Base-by-base conservation (phyloP, 2,329 filamentous ascomycete genomes). In the Microsporum canis region DNA sequence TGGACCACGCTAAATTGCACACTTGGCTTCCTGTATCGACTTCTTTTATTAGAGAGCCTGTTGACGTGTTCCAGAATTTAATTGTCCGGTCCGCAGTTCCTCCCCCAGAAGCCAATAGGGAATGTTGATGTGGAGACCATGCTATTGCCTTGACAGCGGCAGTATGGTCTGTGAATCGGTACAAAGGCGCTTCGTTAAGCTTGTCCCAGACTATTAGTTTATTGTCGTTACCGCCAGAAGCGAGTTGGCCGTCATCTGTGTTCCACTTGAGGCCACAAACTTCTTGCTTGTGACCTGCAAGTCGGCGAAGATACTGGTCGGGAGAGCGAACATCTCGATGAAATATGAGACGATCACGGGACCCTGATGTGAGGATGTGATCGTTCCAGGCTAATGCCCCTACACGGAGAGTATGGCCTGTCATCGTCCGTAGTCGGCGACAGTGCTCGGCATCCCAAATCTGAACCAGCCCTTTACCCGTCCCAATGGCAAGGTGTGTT, bases 151-250 rank as follows among this genome's bases (percentile, higher is more conserved):
- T 99, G 58, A 99, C 94, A 6, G 94, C 94, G 10, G 94, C 94
- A 39, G 88, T 92, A 72, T 99, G 94, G 65, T 96, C 91, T 17
- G 88, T 88, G 74, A 96, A 97, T 68, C 95, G 95, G 80, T 89
- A 96, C 1, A 95, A 80, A 0, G 94, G 94, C 5, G 91, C 89
- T 67, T 95, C 88, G n/a, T 86, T 89, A 62, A 96, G 81, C 71
- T 95, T 95, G 69, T 99, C 94, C 94, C 94, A 99, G 29, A 99
- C 91, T 83, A 97, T 94, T 53, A 99, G 81, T 72, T 97, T 97
- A 77, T 99, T 99, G 77, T 99, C 94, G 73, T 99, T 99, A 4
- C 94, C 94, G 57, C 94, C 94, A 60, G 89, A 95, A 10, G 94
- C 94, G 31, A 99, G 81, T 72, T 99, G 94, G 3, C 91, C 89